Evolutionary conservation across 305 asterid genomes (phyloP), one percentile per base, ranked within the genome.

Genomic region (Fraxinus velutina): DNA sequence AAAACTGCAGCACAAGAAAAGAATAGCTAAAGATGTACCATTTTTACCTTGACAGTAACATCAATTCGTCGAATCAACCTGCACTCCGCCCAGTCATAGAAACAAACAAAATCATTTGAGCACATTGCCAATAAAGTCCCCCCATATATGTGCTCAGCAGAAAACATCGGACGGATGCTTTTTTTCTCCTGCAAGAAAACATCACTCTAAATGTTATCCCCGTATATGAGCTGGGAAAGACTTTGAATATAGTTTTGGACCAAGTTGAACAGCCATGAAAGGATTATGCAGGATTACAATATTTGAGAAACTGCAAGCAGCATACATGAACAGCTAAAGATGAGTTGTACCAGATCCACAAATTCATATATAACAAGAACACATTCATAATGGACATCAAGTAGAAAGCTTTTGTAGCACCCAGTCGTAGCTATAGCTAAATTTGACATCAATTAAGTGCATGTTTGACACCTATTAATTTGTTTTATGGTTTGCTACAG

Each of bases 51-150:
- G 81, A 96, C 99, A 83, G 84, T 93, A 78, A 96, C 99, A 88
- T 96, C 99, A 88, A 96, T 92, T 39, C 98, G 86, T 39, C 98
- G 86, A 78, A 96, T 93, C 88, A 96, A 90, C 90, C 98, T 89
- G 92, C 98, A 96, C 57, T 96, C 97, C 76, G 89, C 86, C 99
- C 99, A 96, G 78, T 94, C 99, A 82, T 93, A 96, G 84, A 96
- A 94, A 84, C 98, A 94, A 83, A 96, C 91, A 78, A 96, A 96
- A 86, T 96, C 99, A 87, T 90, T 94, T 82, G 98, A 92, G 89
- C 98, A 94, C 92, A 96, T 93, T 13, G 99, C 93, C 93, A 96
- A 84, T 78, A 94, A 85, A 88, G 84, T 88, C 81, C 99, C 99
- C 76, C 99, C 99, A 84, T 85, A 93, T 73, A 96, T 90, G 86